Percentiles rank a stretch among this genome's conserved stretches.
Conservation (phyloP, 257 asterid genomes). For the Przewalskia tangutica region DNA sequence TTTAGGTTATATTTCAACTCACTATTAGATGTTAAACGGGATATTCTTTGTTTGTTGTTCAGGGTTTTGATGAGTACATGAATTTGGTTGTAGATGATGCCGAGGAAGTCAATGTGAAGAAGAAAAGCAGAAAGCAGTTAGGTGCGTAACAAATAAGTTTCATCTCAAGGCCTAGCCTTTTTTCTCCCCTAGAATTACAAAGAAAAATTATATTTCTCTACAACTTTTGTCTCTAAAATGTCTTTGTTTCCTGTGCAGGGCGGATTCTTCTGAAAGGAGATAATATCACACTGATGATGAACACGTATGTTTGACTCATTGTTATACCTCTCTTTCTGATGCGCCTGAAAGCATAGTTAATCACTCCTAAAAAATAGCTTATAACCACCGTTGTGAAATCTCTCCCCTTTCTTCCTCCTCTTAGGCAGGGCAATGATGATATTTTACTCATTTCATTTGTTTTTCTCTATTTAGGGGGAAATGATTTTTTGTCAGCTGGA, state of each 20-base stretch:
- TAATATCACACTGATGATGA: constrained; percentile 4
- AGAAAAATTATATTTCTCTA: background rate
- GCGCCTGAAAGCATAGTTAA: background rate
- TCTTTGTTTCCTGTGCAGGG: background rate
- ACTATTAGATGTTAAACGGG: background rate
- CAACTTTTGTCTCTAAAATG: background rate
- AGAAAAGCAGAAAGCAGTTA: constrained; percentile 4
- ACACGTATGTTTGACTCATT: background rate
- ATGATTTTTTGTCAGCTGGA: background rate
- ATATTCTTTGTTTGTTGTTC: background rate
- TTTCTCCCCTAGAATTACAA: background rate
- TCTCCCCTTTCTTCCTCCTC: background rate
- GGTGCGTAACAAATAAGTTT: background rate
- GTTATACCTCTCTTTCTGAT: background rate
- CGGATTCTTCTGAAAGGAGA: constrained; percentile 7
- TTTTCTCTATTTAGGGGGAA: background rate
- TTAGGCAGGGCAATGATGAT: background rate
- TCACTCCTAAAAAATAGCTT: background rate
- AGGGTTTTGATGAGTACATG: constrained; percentile 7
- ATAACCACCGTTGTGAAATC: background rate
- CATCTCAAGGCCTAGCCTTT: background rate
- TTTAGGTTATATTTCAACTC: background rate
- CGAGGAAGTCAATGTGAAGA: constrained; percentile 3
- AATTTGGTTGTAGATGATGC: constrained; percentile 2
- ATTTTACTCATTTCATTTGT: background rate